A percentile compares a stretch with the other conserved stretches of the same genome.
Evolutionary conservation across 306 rosid species (phyloP).

Genomic region (Canavalia ensiformis): DNA sequence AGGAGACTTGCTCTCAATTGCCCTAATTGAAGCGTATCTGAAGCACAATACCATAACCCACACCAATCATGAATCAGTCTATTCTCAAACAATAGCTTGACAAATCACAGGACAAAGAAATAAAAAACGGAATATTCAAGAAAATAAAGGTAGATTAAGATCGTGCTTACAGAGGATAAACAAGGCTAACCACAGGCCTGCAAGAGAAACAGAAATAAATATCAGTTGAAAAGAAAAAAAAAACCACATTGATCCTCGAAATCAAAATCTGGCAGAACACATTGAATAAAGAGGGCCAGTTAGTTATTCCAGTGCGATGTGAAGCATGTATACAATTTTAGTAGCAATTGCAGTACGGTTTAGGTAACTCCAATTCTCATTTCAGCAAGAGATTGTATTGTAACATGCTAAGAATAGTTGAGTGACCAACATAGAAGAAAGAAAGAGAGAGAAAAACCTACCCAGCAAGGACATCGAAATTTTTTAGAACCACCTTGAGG

Average conservation of each 20-base stretch:
- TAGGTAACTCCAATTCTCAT: not conserved
- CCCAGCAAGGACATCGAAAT: constrained; percentile 98
- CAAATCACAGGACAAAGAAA: not conserved
- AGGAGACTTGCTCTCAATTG: constrained; percentile 87
- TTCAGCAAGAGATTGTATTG: not conserved
- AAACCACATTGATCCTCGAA: constrained; percentile 35
- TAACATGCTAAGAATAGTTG: not conserved
- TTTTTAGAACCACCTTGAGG: constrained; percentile 75
- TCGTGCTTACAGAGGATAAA: constrained; percentile 89
- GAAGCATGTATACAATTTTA: not conserved
- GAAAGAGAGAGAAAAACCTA: constrained; percentile 40
- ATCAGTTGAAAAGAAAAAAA: not conserved
- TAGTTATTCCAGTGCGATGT: not conserved
- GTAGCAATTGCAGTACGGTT: not conserved
- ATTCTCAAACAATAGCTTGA: constrained; percentile 25
- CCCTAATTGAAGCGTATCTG: constrained; percentile 93
- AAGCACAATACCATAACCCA: constrained; percentile 35
- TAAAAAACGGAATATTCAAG: not conserved
- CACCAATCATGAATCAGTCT: constrained; percentile 35
- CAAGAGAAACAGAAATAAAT: constrained; percentile 42
- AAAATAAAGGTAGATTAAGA: not conserved
- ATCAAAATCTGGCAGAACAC: not conserved
- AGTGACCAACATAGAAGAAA: not conserved
- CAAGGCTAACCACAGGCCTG: constrained; percentile 98
- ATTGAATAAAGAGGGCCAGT: constrained; percentile 1